Evolutionary conservation across 2,329 filamentous ascomycete species (phyloP), one percentile per base, ranked within the genome.

Genomic region (Claviceps capensis): DNA sequence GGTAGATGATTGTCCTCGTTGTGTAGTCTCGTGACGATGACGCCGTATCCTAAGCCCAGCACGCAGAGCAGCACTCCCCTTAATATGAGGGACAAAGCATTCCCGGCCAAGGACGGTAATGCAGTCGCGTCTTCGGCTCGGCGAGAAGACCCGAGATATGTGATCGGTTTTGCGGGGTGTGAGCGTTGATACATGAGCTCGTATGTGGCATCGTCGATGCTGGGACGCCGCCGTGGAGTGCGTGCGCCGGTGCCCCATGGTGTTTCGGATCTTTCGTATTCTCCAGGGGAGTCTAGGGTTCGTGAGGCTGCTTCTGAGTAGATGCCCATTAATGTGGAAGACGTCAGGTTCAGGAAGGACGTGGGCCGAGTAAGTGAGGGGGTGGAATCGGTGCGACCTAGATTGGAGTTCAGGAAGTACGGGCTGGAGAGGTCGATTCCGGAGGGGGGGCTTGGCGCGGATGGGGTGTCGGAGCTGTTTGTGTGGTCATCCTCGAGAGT

Each of bases 291-390:
- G 58, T 76, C 69, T 38, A 48, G 41, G 67, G 45, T 77, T 72
- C 53, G 78, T 36, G 77, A 75, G 1, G 79, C 79, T 1, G 79
- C 79, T 6, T 81, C 82, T 11, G 82, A 83, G 72, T 95, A 98
- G 61, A 98, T 98, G 51, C 93, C 91, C 59, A 85, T 86, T 5
- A 98, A 78, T 0, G 93, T 95, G 2, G 88, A 90, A 9, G 86
- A 84, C 4, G 88, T 95, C 54, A 98, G 76, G 64, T 96, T 95
- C 62, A 89, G 73, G 53, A 88, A 79, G 9, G 88, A 95, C 57
- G 85, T 81, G 23, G 83, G 86, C 53, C 87, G 81, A 62, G 78
- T 83, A 57, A 81, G 72, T 49, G 76, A 69, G 47, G 61, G 41
- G 36, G 48, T 42, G 2, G 61, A 59, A 34, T 65, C 61, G 45